phyloP scores from a whole-genome alignment of 2,329 filamentous ascomycete genomes.

The Alternaria hordeiaustralica region DNA sequence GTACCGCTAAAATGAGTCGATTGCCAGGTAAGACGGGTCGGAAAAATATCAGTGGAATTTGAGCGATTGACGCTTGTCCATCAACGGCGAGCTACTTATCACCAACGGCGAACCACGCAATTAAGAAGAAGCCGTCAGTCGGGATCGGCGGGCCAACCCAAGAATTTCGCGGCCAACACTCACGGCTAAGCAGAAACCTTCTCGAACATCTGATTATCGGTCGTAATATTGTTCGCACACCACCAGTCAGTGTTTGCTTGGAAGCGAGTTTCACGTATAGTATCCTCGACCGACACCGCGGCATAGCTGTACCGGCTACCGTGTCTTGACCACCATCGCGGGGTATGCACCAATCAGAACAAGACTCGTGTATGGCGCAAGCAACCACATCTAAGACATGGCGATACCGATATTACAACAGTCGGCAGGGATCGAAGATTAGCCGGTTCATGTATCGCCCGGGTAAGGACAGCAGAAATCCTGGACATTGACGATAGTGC shows the following conservation, averaged over 20 bases:
- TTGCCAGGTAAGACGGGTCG: background rate
- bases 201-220: slow-evolving; percentile 1
- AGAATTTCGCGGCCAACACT: background rate
- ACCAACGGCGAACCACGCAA: background rate
- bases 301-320: background rate
- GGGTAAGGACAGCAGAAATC: background rate
- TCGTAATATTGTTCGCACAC: slow-evolving; percentile 11
- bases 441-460: background rate
- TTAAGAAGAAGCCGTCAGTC: background rate
- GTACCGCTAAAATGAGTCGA: background rate
- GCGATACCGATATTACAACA: background rate
- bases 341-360: background rate
- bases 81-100: background rate
- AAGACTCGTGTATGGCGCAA: background rate
- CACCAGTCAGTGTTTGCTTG: background rate
- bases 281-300: background rate
- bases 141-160: background rate
- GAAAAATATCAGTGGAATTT: background rate
- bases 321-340: background rate
- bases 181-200: background rate
- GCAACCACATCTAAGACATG: background rate
- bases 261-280: slow-evolving; percentile 13
- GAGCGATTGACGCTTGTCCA: background rate
- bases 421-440: background rate
- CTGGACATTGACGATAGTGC: background rate